These are phyloP conservation scores for Eutreptiella sp. DNA, from an alignment of 208 protist genomes.

Conservation along the genomic window DNA sequence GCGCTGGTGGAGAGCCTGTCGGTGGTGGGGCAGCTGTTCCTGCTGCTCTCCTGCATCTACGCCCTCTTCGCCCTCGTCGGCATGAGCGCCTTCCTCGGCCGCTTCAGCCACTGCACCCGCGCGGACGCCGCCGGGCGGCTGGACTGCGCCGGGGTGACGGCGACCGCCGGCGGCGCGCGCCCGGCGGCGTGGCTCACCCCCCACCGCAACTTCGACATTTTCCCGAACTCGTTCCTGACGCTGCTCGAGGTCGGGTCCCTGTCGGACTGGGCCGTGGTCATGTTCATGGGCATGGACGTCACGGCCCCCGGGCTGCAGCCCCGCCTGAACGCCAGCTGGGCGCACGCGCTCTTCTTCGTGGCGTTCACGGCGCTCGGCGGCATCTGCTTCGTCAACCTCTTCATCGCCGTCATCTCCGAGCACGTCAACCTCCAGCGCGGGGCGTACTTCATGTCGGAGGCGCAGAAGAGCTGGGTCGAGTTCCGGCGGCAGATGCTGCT, in stretches of 20 bases:
- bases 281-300: slow-evolving; percentile 13
- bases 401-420: slow-evolving; percentile 19
- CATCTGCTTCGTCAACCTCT: slow-evolving; percentile 27
- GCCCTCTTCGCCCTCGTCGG: slow-evolving; percentile 10
- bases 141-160: slow-evolving; percentile 1
- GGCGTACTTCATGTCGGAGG: slow-evolving; percentile 14
- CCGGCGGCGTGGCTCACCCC: no score
- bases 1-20: slow-evolving; percentile 6
- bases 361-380: slow-evolving; percentile 2
- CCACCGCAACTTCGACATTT: slow-evolving; percentile 12
- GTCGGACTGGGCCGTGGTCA: slow-evolving; percentile 1
- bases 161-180: background rate
- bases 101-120: slow-evolving; percentile 4
- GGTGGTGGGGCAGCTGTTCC: background rate
- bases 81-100: background rate
- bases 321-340: slow-evolving; percentile 2
- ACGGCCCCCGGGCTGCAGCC: slow-evolving; percentile 7
- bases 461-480: slow-evolving; percentile 5
- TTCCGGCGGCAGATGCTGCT: slow-evolving; percentile 12
- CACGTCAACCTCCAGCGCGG: slow-evolving; percentile 9
- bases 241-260: slow-evolving; percentile 14
- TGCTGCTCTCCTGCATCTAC: background rate
- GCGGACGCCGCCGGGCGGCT: background rate
- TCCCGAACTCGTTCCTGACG: background rate
- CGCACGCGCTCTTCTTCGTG: slow-evolving; percentile 10